Percentiles rank a stretch among this genome's conserved stretches.
phyloP scores from a whole-genome alignment of 2,329 filamentous ascomycete species.

The Thelonectria blattea region DNA sequence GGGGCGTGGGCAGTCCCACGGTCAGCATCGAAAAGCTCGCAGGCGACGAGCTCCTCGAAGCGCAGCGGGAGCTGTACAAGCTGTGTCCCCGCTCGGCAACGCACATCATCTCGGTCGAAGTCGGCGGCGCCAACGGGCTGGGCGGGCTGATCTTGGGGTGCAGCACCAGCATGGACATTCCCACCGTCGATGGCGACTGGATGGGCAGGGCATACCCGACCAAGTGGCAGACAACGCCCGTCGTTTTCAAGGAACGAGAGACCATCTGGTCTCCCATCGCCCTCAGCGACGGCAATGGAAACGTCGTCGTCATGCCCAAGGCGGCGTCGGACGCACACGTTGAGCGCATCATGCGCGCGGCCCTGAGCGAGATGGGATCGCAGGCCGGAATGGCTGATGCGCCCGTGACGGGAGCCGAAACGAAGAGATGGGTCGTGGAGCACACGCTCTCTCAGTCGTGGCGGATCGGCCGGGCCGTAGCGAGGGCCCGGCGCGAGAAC shows the following conservation, averaged over 20 bases:
- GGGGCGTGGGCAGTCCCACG: constrained; percentile 64
- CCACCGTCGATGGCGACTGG: constrained; percentile 61
- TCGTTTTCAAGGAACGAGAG: constrained; percentile 55
- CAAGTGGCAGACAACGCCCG: constrained; percentile 61
- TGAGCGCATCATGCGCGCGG: constrained; percentile 57
- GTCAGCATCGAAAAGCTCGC: constrained; percentile 66
- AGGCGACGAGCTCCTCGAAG: constrained; percentile 60
- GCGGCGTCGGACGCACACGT: constrained; percentile 53
- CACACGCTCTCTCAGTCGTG: constrained; percentile 61
- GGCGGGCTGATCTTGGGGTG: constrained; percentile 63
- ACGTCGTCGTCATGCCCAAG: constrained; percentile 56
- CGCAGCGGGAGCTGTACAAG: constrained; percentile 59
- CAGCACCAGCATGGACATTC: constrained; percentile 56
- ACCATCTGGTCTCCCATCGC: constrained; percentile 54
- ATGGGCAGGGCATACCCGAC: constrained; percentile 63
- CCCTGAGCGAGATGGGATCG: constrained; percentile 62
- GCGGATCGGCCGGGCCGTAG: constrained; percentile 67
- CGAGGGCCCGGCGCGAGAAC: constrained; percentile 54
- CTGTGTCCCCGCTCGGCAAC: constrained; percentile 54
- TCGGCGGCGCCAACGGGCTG: constrained; percentile 71
- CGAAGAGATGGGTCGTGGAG: constrained; percentile 57
- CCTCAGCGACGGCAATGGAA: constrained; percentile 60
- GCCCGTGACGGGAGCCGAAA: constrained; percentile 56
- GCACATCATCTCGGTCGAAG: constrained; percentile 67
- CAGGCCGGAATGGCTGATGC: constrained; percentile 56